These are phyloP conservation scores for Fusarium palustre DNA, from an alignment of 2,329 filamentous ascomycete species.

Conservation along the genomic window DNA sequence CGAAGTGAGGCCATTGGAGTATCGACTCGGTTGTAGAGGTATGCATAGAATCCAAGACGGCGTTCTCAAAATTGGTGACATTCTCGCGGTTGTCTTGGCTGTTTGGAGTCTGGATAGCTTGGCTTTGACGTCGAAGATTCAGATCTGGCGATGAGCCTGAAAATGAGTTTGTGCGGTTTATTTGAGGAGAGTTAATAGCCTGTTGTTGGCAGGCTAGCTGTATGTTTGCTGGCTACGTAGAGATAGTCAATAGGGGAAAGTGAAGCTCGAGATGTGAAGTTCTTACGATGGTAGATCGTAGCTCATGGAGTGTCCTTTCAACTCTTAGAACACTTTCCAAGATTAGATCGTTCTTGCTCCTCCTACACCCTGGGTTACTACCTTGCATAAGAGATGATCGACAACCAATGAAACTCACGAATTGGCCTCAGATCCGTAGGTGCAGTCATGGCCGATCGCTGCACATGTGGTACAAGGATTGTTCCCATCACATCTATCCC, in stretches of 20 bases:
- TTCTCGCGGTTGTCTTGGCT: slow-evolving; percentile 39
- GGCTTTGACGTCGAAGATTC: slow-evolving; percentile 41
- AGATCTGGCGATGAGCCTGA: slow-evolving; percentile 41
- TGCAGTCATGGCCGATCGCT: slow-evolving; percentile 54
- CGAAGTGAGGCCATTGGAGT: slow-evolving; percentile 64
- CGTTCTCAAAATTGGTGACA: slow-evolving; percentile 56
- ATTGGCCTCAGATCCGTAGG: slow-evolving; percentile 58
- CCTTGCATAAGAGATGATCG: not conserved
- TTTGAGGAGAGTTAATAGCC: slow-evolving; percentile 35
- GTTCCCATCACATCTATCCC: slow-evolving; percentile 59
- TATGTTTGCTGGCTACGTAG: slow-evolving; percentile 13
- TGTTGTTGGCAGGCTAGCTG: slow-evolving; percentile 24
- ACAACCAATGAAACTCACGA: slow-evolving; percentile 50
- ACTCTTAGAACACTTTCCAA: slow-evolving; percentile 62
- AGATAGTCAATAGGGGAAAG: not conserved
- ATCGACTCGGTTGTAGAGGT: slow-evolving; percentile 63
- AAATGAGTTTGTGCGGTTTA: slow-evolving; percentile 39
- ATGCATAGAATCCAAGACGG: slow-evolving; percentile 62
- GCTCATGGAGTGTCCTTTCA: slow-evolving; percentile 59
- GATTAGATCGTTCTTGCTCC: slow-evolving; percentile 64
- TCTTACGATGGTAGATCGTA: slow-evolving; percentile 57
- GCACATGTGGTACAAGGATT: slow-evolving; percentile 58
- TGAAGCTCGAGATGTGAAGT: accelerated
- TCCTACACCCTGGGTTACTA: slow-evolving; percentile 45
- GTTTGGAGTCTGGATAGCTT: slow-evolving; percentile 41